Evolutionary conservation across 2,329 filamentous ascomycete genomes (phyloP).

Genomic region (Pseudocercospora cruenta): DNA sequence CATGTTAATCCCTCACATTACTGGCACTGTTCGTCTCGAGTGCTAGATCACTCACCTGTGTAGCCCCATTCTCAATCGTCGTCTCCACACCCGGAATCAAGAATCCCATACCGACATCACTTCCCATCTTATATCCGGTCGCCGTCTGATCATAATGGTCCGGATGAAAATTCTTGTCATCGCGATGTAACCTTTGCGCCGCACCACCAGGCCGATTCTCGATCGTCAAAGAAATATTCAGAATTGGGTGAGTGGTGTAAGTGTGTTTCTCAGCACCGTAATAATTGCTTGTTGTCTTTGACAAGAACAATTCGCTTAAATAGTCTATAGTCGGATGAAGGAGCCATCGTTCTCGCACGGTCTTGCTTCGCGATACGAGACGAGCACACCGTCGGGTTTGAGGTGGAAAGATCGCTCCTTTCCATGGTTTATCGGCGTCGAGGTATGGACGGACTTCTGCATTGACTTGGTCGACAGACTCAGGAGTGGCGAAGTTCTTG

Average conservation of each 20-base stretch:
- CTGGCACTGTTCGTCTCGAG: no score
- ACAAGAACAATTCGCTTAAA: background rate
- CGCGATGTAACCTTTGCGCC: background rate
- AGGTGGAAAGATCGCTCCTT: slow-evolving; percentile 7
- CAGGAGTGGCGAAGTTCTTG: slow-evolving; percentile 6
- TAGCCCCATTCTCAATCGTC: slow-evolving; percentile 6
- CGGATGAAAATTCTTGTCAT: slow-evolving; percentile 7
- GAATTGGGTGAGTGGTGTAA: slow-evolving; percentile 4
- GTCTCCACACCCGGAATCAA: background rate
- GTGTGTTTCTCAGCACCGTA: slow-evolving; percentile 6
- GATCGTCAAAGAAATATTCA: slow-evolving; percentile 5
- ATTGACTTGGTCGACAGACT: slow-evolving; percentile 4
- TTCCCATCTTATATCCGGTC: background rate
- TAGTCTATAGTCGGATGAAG: background rate
- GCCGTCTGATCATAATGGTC: background rate
- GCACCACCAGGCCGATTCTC: background rate
- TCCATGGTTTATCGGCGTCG: slow-evolving; percentile 2
- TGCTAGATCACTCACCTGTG: background rate
- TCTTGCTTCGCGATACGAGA: slow-evolving; percentile 1
- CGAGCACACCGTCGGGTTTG: background rate
- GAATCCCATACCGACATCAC: background rate
- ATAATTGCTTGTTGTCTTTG: background rate
- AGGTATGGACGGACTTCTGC: background rate
- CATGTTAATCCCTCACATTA: no score
- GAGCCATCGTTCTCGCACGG: background rate